phyloP scores from a whole-genome alignment of 768 basidiomycete genomes.

The Leccinum incarnatum region DNA sequence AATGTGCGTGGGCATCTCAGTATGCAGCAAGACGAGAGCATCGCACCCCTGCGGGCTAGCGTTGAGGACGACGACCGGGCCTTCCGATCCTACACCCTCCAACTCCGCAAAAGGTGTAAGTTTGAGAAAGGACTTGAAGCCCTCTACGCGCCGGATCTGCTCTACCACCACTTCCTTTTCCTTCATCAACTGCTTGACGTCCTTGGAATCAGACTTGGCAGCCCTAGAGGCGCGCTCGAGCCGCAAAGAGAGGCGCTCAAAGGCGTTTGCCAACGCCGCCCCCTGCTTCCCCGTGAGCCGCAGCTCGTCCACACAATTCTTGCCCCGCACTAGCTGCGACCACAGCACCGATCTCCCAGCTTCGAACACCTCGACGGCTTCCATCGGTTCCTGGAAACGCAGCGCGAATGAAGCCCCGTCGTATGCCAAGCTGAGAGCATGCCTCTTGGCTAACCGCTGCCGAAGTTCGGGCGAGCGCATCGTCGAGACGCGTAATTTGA shows the following conservation, averaged over 20 bases:
- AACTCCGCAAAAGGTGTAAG: slow-evolving; percentile 24
- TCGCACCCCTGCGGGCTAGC: slow-evolving; percentile 22
- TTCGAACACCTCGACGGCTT: slow-evolving; percentile 33
- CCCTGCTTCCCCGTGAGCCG: slow-evolving; percentile 20
- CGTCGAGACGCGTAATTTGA: slow-evolving; percentile 18
- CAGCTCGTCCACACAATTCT: slow-evolving; percentile 27
- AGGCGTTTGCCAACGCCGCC: slow-evolving; percentile 17
- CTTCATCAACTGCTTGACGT: slow-evolving; percentile 20
- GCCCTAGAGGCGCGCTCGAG: slow-evolving; percentile 13
- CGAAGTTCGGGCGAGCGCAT: slow-evolving; percentile 19
- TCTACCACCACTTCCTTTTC: slow-evolving; percentile 25
- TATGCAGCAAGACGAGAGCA: slow-evolving; percentile 20
- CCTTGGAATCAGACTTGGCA: slow-evolving; percentile 13
- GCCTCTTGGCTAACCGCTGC: slow-evolving; percentile 12
- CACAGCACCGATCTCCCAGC: slow-evolving; percentile 34
- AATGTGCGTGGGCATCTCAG: slow-evolving; percentile 15
- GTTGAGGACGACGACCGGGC: slow-evolving; percentile 38
- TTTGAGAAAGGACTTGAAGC: slow-evolving; percentile 33
- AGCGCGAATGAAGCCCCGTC: slow-evolving; percentile 30
- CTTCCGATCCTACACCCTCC: slow-evolving; percentile 25
- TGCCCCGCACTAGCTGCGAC: slow-evolving; percentile 30
- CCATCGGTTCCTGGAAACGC: slow-evolving; percentile 19
- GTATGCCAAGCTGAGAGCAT: slow-evolving; percentile 19
- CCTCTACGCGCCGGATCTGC: slow-evolving; percentile 31
- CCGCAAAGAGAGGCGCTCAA: slow-evolving; percentile 20